phyloP scores from a whole-genome alignment of 108 stramenopile genomes.

The Schizochytrium sp. region DNA sequence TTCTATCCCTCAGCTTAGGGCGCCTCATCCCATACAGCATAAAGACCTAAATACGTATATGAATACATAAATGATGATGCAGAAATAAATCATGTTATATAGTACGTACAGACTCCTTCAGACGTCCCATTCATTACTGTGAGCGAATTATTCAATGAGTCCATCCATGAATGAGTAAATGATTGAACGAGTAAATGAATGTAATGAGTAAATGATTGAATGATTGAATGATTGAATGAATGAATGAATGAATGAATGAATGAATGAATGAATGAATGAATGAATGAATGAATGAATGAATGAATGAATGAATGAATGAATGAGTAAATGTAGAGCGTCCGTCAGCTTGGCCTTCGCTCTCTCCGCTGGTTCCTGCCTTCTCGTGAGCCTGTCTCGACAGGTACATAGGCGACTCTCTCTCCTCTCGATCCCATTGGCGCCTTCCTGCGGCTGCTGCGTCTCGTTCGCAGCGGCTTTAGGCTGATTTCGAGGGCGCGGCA shows the following conservation, averaged over 20 bases:
- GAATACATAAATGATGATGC: too few species aligned
- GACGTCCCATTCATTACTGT: too few species aligned
- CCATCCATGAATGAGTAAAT: too few species aligned
- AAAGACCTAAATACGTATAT: too few species aligned
- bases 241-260: neutral
- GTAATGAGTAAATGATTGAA: too few species aligned
- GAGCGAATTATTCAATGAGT: too few species aligned
- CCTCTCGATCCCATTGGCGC: neutral
- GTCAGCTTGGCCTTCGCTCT: neutral
- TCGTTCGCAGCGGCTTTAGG: neutral
- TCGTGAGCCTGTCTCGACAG: neutral
- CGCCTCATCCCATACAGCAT: too few species aligned
- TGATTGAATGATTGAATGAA: too few species aligned
- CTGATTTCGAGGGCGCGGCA: neutral
- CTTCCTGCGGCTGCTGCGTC: neutral
- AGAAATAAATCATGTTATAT: too few species aligned
- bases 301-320: constrained; percentile 22
- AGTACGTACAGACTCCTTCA: too few species aligned
- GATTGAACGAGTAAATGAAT: too few species aligned
- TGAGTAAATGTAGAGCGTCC: neutral
- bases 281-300: constrained; percentile 36
- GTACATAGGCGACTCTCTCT: neutral
- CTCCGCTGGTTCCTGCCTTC: neutral
- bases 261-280: constrained; percentile 22
- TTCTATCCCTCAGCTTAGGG: too few species aligned